Base-by-base conservation (phyloP, 345 rosid genomes). In the Lepidium aucheri region DNA sequence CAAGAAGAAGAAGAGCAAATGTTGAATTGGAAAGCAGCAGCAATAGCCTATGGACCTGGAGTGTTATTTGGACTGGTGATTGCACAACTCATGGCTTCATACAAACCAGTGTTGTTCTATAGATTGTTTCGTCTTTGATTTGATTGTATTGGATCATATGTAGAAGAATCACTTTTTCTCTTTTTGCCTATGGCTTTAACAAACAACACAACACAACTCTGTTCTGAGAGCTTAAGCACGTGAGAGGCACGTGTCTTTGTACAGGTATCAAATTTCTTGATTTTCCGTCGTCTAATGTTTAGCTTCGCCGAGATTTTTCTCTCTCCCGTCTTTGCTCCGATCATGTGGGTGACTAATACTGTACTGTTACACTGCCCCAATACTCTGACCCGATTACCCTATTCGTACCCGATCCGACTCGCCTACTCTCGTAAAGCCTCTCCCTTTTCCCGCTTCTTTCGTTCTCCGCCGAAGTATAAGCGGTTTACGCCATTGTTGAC, bases 311-410 rank as follows among this genome's bases (percentile, higher is more conserved):
- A 55, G 7, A 1, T 36, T 35, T 18, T 6, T 20, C 10, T 4
- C 46, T 57, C 17, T 8, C 22, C 46, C 34, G 34, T n/a, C n/a
- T 57, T 26, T 4, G 36, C 63, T 65, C 81, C 54, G 72, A 77
- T 49, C 53, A 49, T 82, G 86, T 44, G n/a, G 49, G 51, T 57
- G 17, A 69, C 79, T 1, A 41, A 15, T 35, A 52, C 83, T 12
- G 72, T 70, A 8, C 62, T 75, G 45, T 11, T 60, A 43, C 53
- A 40, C 15, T 76, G 7, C 9, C 74, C 82, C 75, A 74, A 56
- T 56, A 46, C n/a, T 42, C 77, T 76, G 74, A 77, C 68, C 60
- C 71, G 62, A 50, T 13, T 43, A 4, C 2, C 17, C 7, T 30
- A 16, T 10, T 32, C 65, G 44, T 14, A 7, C 55, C 54, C 59